These are phyloP conservation scores for Cryptococcus wingfieldii DNA, from an alignment of 1,284 basidiomycete genomes.

Conservation along the genomic window DNA sequence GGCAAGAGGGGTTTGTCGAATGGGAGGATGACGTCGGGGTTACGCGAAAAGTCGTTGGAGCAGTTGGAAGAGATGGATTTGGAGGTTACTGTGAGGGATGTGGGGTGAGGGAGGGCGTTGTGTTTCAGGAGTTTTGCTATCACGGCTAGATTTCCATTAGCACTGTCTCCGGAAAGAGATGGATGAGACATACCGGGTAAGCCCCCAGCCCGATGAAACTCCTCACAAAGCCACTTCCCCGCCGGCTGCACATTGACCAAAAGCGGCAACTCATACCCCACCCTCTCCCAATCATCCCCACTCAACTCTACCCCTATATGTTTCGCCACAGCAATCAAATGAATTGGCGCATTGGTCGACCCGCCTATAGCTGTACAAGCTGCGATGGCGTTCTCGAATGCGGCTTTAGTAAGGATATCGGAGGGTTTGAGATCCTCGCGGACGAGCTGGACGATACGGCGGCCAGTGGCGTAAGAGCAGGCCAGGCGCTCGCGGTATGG, in stretches of 20 bases:
- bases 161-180: neutral
- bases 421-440: constrained; percentile 83
- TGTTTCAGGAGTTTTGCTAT: constrained; percentile 40
- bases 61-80: constrained; percentile 38
- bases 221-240: constrained; percentile 45
- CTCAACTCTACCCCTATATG: constrained; percentile 42
- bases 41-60: constrained; percentile 35
- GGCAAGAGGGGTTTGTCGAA: constrained; percentile 37
- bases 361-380: constrained; percentile 80
- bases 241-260: constrained; percentile 45
- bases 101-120: constrained; percentile 37
- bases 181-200: constrained; percentile 30
- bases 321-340: constrained; percentile 45
- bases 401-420: constrained; percentile 84
- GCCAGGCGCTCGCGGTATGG: constrained; percentile 42
- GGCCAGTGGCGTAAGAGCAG: constrained; percentile 67
- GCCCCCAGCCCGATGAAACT: constrained; percentile 47
- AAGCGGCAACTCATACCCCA: constrained; percentile 43
- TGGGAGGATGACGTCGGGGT: constrained; percentile 43
- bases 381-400: constrained; percentile 88
- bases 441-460: constrained; percentile 74
- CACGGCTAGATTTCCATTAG: constrained; percentile 21
- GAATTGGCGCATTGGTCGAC: constrained; percentile 72
- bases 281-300: constrained; percentile 42
- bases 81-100: constrained; percentile 40